These are phyloP conservation scores for Dimocarpus longan DNA, from an alignment of 345 rosid species.

Conservation along the genomic window DNA sequence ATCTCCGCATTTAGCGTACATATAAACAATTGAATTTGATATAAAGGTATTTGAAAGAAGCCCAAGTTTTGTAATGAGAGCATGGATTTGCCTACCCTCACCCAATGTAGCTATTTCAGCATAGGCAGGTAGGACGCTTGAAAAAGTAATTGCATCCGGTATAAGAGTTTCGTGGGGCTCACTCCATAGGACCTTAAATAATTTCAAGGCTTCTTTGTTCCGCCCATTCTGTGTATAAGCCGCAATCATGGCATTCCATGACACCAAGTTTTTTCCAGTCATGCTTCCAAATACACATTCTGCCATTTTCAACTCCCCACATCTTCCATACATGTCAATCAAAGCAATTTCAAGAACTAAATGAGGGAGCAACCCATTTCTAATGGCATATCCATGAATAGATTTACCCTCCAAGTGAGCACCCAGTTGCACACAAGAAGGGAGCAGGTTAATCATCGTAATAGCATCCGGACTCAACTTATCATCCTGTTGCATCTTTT, in stretches of 20 bases:
- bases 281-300: conserved; percentile 48
- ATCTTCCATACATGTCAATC: conserved; percentile 65
- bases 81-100: conserved; percentile 64
- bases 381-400: conserved; percentile 65
- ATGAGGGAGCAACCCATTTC: conserved; percentile 69
- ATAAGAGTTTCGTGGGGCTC: conserved; percentile 34
- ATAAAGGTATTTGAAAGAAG: conserved; percentile 42
- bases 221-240: conserved; percentile 55
- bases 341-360: conserved; percentile 66
- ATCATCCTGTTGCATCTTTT: conserved; percentile 47
- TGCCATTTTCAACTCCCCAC: conserved; percentile 46
- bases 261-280: conserved; percentile 52
- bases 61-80: conserved; percentile 42
- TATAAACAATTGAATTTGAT: conserved; percentile 62
- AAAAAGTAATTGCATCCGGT: conserved; percentile 61
- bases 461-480: conserved; percentile 57
- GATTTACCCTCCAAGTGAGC: conserved; percentile 44
- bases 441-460: conserved; percentile 67
- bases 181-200: conserved; percentile 49
- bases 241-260: conserved; percentile 75
- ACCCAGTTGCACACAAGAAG: conserved; percentile 55
- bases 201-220: conserved; percentile 48
- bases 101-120: conserved; percentile 55
- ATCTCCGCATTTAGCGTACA: conserved; percentile 77
- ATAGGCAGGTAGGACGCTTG: conserved; percentile 66